Conservation (phyloP, 805 yeast genomes). For the Candida corydali region DNA sequence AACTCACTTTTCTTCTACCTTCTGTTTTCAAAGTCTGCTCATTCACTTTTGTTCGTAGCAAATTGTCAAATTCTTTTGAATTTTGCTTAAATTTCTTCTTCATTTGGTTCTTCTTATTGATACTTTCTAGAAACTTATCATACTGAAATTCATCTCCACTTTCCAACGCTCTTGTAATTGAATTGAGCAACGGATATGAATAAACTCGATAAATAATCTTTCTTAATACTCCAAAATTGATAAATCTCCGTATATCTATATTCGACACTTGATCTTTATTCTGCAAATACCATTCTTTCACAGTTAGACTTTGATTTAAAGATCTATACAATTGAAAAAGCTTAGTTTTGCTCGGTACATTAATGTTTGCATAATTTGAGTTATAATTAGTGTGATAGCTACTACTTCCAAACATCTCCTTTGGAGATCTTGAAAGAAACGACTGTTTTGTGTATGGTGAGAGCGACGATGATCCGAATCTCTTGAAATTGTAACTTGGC, state of each 20-base stretch:
- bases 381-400: neutral
- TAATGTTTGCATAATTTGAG: constrained; percentile 12
- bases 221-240: constrained; percentile 81
- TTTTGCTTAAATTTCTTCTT: neutral
- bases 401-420: neutral
- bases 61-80: constrained; percentile 7
- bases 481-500: constrained; percentile 5
- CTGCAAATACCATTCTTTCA: constrained; percentile 78
- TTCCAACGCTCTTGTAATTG: constrained; percentile 36
- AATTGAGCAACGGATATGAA: constrained; percentile 61
- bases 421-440: constrained; percentile 9
- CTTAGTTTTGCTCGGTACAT: constrained; percentile 58
- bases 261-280: constrained; percentile 54
- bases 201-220: constrained; percentile 80
- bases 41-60: constrained; percentile 18
- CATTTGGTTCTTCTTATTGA: constrained; percentile 4
- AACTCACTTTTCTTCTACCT: constrained; percentile 30
- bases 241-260: constrained; percentile 79
- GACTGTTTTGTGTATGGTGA: constrained; percentile 13
- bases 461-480: constrained; percentile 5
- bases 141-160: constrained; percentile 12
- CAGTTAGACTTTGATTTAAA: constrained; percentile 69
- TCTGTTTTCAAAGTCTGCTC: constrained; percentile 17
- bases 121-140: constrained; percentile 4
- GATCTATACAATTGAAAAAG: constrained; percentile 73